Evolutionary conservation across 768 basidiomycete genomes (phyloP).

Genomic region (Psilocybe sp.): DNA sequence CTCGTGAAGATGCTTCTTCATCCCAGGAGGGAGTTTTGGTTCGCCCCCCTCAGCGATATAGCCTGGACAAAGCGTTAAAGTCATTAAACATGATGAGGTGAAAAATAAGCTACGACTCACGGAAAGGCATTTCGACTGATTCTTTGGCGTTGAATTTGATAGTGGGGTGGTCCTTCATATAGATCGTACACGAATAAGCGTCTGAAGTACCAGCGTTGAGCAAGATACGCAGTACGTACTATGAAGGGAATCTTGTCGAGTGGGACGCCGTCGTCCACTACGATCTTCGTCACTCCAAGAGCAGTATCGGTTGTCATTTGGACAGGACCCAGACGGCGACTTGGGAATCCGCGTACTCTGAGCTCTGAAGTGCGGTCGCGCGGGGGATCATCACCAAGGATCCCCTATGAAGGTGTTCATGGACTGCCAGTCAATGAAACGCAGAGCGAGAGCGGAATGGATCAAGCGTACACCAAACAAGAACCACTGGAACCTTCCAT

Average conservation of each 20-base stretch:
- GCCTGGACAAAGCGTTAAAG: conserved; percentile 23
- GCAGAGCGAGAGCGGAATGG: neutral
- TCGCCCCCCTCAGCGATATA: conserved; percentile 51
- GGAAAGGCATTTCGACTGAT: conserved; percentile 97
- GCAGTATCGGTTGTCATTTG: conserved; percentile 99
- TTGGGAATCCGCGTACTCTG: conserved; percentile 81
- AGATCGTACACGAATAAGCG: neutral
- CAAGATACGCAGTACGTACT: conserved; percentile 36
- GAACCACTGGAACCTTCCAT: conserved; percentile 79
- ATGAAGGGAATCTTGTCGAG: conserved; percentile 72
- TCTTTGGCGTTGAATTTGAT: conserved; percentile 85
- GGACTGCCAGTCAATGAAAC: neutral
- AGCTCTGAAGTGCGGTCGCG: conserved; percentile 90
- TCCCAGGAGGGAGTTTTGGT: conserved; percentile 84
- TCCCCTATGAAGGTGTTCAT: conserved; percentile 20
- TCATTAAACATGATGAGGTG: neutral
- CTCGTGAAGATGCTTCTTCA: conserved; percentile 80
- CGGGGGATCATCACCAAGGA: conserved; percentile 86
- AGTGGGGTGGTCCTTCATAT: conserved; percentile 79
- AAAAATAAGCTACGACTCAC: conserved; percentile 40
- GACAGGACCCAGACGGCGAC: conserved; percentile 77
- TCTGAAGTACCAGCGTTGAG: neutral
- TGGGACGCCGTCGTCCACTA: conserved; percentile 73
- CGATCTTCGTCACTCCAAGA: conserved; percentile 82
- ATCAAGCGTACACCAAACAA: conserved; percentile 76